Conservation (phyloP, 2,329 filamentous ascomycete species). For the Cadophora gregata region DNA sequence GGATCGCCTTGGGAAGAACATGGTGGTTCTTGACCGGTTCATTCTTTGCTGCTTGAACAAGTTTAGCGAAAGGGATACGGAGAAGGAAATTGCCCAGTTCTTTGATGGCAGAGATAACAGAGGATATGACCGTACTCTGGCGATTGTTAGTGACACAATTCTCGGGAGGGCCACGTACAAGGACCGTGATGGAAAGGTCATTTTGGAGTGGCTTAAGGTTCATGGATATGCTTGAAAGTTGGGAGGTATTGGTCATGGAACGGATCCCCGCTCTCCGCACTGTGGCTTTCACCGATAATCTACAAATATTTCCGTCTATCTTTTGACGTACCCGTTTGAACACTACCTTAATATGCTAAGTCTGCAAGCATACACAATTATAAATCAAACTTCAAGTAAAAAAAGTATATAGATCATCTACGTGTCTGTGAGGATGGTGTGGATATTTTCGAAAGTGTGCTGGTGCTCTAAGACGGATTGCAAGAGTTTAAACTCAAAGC, state of each 20-base stretch:
- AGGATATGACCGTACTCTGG: slow-evolving; percentile 84
- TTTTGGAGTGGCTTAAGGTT: slow-evolving; percentile 79
- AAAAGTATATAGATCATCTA: background rate
- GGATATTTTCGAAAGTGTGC: no score
- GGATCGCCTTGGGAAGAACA: slow-evolving; percentile 76
- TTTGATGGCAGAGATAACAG: slow-evolving; percentile 86
- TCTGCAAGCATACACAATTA: background rate
- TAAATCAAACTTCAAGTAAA: background rate
- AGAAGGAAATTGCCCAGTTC: slow-evolving; percentile 81
- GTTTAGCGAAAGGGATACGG: slow-evolving; percentile 73
- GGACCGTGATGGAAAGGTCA: slow-evolving; percentile 71
- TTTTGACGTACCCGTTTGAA: background rate
- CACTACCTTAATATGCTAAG: background rate
- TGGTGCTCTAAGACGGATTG: no score
- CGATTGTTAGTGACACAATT: slow-evolving; percentile 86
- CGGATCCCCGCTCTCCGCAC: no score
- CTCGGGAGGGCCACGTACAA: slow-evolving; percentile 83
- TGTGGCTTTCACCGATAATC: background rate
- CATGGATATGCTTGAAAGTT: slow-evolving; percentile 57
- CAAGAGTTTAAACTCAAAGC: no score
- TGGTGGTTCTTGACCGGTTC: slow-evolving; percentile 89
- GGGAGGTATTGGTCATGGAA: background rate
- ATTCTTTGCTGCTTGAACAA: slow-evolving; percentile 78
- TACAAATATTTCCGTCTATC: background rate
- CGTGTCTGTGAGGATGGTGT: no score